phyloP scores from a whole-genome alignment of 2,329 filamentous ascomycete genomes.

The Gnomoniopsis smithogilvyi region DNA sequence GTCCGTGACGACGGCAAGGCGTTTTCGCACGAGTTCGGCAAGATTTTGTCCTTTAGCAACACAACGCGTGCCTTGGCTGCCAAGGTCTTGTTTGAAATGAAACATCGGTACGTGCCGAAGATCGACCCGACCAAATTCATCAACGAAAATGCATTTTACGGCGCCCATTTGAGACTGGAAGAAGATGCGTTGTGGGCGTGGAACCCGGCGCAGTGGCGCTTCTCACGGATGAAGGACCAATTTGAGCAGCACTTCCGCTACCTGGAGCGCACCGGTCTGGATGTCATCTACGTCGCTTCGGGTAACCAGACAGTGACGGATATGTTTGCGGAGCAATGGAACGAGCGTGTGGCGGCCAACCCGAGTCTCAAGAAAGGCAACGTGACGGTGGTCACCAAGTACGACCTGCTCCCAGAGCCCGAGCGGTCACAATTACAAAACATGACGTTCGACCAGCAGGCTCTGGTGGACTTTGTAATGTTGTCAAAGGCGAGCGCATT shows the following conservation, averaged over 20 bases:
- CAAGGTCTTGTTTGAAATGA: conserved; percentile 24
- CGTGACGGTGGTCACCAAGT: conserved; percentile 29
- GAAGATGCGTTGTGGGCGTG: conserved; percentile 29
- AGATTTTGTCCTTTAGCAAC: conserved; percentile 30
- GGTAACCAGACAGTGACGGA: conserved; percentile 28
- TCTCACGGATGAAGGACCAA: conserved; percentile 28
- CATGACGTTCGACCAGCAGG: conserved; percentile 32
- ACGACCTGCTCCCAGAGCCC: conserved; percentile 24
- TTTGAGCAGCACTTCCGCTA: conserved; percentile 28
- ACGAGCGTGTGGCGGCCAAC: conserved; percentile 4
- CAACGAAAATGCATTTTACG: conserved; percentile 26
- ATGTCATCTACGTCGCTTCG: conserved; percentile 28
- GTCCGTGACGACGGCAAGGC: conserved; percentile 30
- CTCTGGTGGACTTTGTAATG: conserved; percentile 30
- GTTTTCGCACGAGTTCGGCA: conserved; percentile 31
- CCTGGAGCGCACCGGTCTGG: conserved; percentile 22
- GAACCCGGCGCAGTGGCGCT: conserved; percentile 28
- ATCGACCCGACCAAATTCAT: conserved; percentile 26
- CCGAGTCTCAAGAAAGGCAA: conserved; percentile 7
- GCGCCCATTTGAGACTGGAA: conserved; percentile 30
- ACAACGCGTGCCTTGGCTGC: conserved; percentile 29
- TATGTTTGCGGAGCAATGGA: conserved; percentile 22
- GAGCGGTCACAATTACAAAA: conserved; percentile 21
- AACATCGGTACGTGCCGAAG: conserved; percentile 19
- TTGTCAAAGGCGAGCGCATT: conserved; percentile 31